phyloP scores from a whole-genome alignment of 1,284 basidiomycete genomes.

The Dichomitus squalens region DNA sequence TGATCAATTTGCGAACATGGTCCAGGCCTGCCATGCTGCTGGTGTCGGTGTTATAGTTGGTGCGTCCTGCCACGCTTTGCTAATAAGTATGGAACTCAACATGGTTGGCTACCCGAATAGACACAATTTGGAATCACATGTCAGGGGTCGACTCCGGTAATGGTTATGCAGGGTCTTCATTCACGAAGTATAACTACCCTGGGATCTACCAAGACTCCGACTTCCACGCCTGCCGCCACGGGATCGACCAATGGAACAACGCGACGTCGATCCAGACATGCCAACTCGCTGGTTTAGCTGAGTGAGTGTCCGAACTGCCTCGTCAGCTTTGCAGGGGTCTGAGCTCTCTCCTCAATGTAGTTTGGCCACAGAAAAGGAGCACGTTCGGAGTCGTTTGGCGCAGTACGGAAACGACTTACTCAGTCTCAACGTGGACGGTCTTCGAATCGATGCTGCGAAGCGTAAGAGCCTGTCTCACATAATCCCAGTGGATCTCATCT shows the following conservation, averaged over 20 bases:
- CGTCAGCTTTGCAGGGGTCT: too few species aligned
- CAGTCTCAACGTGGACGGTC: constrained; percentile 62
- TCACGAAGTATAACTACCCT: constrained; percentile 61
- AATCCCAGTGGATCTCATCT: not conserved
- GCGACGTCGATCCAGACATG: constrained; percentile 61
- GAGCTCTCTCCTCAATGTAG: constrained; percentile 29
- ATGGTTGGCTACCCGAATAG: constrained; percentile 30
- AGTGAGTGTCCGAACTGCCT: constrained; percentile 41
- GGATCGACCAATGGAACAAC: constrained; percentile 58
- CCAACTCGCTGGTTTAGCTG: constrained; percentile 56
- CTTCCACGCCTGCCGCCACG: constrained; percentile 67
- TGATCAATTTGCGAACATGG: constrained; percentile 57
- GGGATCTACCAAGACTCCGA: constrained; percentile 56
- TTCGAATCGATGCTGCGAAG: constrained; percentile 71
- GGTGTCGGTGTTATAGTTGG: constrained; percentile 64
- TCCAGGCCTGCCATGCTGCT: constrained; percentile 56
- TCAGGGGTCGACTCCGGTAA: constrained; percentile 45
- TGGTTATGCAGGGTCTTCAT: constrained; percentile 51
- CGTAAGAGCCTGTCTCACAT: constrained; percentile 38
- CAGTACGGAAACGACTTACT: constrained; percentile 64
- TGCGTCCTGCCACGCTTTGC: constrained; percentile 27
- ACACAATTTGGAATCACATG: constrained; percentile 72
- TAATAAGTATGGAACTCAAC: not conserved
- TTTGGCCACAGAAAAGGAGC: constrained; percentile 62
- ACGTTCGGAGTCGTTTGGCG: constrained; percentile 57